These are phyloP conservation scores for Panicum miliaceum DNA, from an alignment of 176 grass and related monocot species.

Conservation along the genomic window DNA sequence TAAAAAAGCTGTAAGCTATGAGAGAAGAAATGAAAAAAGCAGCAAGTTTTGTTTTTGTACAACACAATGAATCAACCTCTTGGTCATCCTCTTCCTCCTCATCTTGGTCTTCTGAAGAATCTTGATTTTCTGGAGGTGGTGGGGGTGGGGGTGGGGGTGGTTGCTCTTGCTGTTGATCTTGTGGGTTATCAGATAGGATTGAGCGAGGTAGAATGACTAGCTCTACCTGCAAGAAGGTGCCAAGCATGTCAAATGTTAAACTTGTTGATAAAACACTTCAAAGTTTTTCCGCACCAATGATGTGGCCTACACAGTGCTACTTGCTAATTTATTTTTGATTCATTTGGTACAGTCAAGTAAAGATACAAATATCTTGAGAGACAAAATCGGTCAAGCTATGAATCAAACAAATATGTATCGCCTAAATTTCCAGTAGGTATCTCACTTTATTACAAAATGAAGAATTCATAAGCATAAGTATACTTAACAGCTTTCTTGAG, in stretches of 20 bases:
- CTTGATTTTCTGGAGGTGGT: constrained; percentile 91
- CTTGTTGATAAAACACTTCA: not conserved
- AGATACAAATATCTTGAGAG: not conserved
- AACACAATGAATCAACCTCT: constrained; percentile 65
- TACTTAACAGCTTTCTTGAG: constrained; percentile 99
- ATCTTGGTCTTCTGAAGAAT: constrained; percentile 88
- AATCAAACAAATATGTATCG: constrained; percentile 13
- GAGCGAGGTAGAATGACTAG: constrained; percentile 96
- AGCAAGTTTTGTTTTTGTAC: not conserved
- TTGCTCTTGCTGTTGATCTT: constrained; percentile 90
- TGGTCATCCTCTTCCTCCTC: constrained; percentile 85
- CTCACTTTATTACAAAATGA: constrained; percentile 38
- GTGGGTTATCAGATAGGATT: constrained; percentile 85
- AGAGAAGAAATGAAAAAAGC: constrained; percentile 37
- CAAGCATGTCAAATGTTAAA: constrained; percentile 25
- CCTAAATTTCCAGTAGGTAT: constrained; percentile 10
- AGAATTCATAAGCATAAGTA: constrained; percentile 22
- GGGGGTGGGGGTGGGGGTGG: constrained; percentile 80
- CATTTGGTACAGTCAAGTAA: constrained; percentile 34
- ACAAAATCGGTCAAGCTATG: not conserved
- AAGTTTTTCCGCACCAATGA: not conserved
- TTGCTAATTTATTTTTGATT: constrained; percentile 15
- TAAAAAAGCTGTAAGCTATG: constrained; percentile 26
- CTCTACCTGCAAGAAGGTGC: constrained; percentile 75
- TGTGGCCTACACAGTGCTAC: not conserved